phyloP scores from a whole-genome alignment of 208 protist genomes.

The Crithidia bombi region DNA sequence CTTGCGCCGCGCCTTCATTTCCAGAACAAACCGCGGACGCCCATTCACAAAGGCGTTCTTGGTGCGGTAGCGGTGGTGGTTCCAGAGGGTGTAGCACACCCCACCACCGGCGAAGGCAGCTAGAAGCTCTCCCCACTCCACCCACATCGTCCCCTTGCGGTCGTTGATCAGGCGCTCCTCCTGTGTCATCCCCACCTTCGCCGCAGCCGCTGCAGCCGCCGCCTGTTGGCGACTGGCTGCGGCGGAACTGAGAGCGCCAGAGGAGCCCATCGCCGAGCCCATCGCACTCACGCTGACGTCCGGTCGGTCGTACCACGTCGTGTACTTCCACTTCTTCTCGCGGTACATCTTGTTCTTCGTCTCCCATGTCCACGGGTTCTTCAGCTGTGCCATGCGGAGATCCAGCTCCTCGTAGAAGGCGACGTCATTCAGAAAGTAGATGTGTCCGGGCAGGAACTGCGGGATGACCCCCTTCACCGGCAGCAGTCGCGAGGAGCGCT shows the following conservation, averaged over 20 bases:
- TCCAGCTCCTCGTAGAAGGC: slow-evolving; percentile 49
- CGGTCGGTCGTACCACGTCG: slow-evolving; percentile 58
- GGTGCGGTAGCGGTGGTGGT: slow-evolving; percentile 53
- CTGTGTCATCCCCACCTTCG: slow-evolving; percentile 13
- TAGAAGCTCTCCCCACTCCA: slow-evolving; percentile 74
- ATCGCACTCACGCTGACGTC: slow-evolving; percentile 38
- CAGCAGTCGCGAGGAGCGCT: slow-evolving; percentile 35
- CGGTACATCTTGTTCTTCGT: slow-evolving; percentile 15
- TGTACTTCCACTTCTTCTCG: slow-evolving; percentile 50
- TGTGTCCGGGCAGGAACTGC: slow-evolving; percentile 66
- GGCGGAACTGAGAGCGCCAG: background rate
- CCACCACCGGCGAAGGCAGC: slow-evolving; percentile 68
- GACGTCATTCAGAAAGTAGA: slow-evolving; percentile 70
- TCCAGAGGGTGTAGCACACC: slow-evolving; percentile 62
- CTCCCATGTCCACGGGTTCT: slow-evolving; percentile 68
- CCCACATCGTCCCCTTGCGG: slow-evolving; percentile 71
- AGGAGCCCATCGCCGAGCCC: slow-evolving; percentile 9
- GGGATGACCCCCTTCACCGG: slow-evolving; percentile 32
- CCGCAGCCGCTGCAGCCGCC: background rate
- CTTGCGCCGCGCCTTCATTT: slow-evolving; percentile 38
- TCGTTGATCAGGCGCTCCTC: slow-evolving; percentile 25
- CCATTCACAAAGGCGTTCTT: slow-evolving; percentile 37
- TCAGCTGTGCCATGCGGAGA: slow-evolving; percentile 57
- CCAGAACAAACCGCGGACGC: slow-evolving; percentile 44
- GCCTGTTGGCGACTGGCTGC: background rate